Conservation (phyloP, 352 stramenopile genomes). For the Chloridella minuta region DNA sequence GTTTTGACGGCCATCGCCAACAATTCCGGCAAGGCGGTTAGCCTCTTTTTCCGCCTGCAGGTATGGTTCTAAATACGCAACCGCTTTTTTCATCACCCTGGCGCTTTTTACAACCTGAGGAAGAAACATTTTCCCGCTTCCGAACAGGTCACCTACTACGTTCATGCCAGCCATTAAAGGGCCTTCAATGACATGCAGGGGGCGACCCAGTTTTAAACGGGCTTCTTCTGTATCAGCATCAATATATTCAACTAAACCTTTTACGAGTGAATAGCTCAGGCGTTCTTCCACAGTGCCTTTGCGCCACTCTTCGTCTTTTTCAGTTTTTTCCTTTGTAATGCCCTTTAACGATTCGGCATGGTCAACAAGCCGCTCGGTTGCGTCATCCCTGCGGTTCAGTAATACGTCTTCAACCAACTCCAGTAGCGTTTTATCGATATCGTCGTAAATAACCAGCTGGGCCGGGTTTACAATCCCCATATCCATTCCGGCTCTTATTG, state of each 20-base stretch:
- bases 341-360: conserved; percentile 25
- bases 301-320: conserved; percentile 22
- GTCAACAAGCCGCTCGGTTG: conserved; percentile 58
- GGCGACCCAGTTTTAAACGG: conserved; percentile 29
- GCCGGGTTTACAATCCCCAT: conserved; percentile 86
- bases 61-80: conserved; percentile 76
- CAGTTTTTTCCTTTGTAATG: conserved; percentile 17
- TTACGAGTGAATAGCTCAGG: conserved; percentile 69
- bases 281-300: conserved; percentile 52
- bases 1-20: conserved; percentile 43
- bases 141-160: conserved; percentile 74
- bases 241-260: conserved; percentile 79
- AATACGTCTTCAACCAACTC: conserved; percentile 60
- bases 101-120: conserved; percentile 91
- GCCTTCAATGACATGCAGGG: conserved; percentile 81
- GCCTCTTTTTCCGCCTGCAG: conserved; percentile 91
- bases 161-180: conserved; percentile 95
- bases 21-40: conserved; percentile 37
- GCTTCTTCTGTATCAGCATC: conserved; percentile 72
- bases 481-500: conserved; percentile 74
- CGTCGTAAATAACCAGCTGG: conserved; percentile 46
- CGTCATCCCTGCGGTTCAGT: conserved; percentile 34
- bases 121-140: conserved; percentile 85
- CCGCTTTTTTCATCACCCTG: conserved; percentile 92
- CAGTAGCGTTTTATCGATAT: conserved; percentile 42